phyloP scores from a whole-genome alignment of 176 grass and related monocot genomes.

The Carex myosuroides region DNA sequence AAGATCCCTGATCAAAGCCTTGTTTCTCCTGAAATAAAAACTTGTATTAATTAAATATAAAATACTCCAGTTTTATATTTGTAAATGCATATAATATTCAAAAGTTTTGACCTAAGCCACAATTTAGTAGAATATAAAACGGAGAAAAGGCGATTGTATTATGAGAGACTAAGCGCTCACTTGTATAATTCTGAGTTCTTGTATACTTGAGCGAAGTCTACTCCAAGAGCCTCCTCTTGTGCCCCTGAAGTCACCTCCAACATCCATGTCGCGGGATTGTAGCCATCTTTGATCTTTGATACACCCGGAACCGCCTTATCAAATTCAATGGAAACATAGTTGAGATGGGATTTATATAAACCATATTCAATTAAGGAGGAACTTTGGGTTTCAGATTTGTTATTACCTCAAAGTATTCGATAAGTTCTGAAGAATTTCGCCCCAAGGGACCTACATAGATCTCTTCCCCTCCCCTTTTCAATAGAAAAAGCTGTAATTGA shows the following conservation, averaged over 20 bases:
- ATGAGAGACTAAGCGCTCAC: constrained; percentile 36
- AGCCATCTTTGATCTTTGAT: constrained; percentile 74
- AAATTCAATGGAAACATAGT: neutral
- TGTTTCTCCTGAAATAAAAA: constrained; percentile 54
- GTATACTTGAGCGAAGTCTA: constrained; percentile 60
- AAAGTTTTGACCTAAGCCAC: neutral
- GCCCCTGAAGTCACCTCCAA: constrained; percentile 53
- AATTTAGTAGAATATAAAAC: neutral
- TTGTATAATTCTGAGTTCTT: constrained; percentile 75
- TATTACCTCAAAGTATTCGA: constrained; percentile 85
- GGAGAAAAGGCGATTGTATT: neutral
- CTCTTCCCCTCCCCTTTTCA: neutral
- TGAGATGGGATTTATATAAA: neutral
- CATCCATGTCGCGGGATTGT: constrained; percentile 97
- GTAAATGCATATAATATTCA: neutral
- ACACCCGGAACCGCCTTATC: constrained; percentile 47
- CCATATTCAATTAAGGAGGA: neutral
- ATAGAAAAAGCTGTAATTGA: constrained; percentile 3
- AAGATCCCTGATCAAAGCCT: constrained; percentile 53
- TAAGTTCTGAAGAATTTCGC: constrained; percentile 46
- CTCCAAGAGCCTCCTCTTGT: constrained; percentile 53
- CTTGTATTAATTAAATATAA: neutral
- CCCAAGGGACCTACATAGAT: constrained; percentile 9
- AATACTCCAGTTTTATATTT: too few relatives aligned
- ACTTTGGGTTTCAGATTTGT: constrained; percentile 1